Conservation (phyloP, 805 yeast species). For the Torulaspora gathmanii region DNA sequence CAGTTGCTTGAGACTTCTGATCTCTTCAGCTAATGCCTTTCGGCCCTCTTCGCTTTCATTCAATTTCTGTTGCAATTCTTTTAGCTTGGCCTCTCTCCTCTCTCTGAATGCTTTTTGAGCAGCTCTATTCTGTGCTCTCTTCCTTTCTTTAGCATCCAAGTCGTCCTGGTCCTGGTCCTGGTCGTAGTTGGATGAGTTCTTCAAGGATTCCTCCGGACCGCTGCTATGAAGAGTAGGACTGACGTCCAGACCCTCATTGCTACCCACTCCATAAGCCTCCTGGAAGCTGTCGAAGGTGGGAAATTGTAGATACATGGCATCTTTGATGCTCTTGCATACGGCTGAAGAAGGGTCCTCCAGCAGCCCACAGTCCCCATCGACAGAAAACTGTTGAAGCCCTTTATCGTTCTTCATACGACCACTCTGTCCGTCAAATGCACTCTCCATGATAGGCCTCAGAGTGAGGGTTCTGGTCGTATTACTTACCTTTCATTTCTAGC, state of each 20-base stretch:
- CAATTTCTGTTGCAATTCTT: constrained; percentile 60
- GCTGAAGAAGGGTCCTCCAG: background rate
- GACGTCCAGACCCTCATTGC: background rate
- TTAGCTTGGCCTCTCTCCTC: constrained; percentile 66
- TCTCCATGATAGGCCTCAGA: background rate
- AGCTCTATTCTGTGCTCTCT: constrained; percentile 77
- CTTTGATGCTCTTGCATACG: background rate
- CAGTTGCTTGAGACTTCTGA: constrained; percentile 49
- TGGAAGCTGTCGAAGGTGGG: background rate
- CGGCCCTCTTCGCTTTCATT: constrained; percentile 53
- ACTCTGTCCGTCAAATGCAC: background rate
- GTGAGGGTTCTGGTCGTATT: background rate
- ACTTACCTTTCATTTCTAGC: background rate
- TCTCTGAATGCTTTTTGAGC: constrained; percentile 86
- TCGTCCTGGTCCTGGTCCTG: constrained; percentile 12
- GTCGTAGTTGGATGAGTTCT: background rate
- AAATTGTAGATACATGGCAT: background rate
- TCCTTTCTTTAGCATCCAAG: constrained; percentile 47
- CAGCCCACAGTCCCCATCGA: background rate
- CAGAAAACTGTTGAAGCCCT: background rate
- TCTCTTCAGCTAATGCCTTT: constrained; percentile 42
- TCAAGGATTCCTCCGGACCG: background rate
- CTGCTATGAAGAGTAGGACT: background rate
- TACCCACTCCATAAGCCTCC: background rate
- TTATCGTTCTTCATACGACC: background rate